Percentiles rank a stretch among this genome's conserved stretches.
Evolutionary conservation across 257 asterid genomes (phyloP).

Genomic region (Mitragyna speciosa): DNA sequence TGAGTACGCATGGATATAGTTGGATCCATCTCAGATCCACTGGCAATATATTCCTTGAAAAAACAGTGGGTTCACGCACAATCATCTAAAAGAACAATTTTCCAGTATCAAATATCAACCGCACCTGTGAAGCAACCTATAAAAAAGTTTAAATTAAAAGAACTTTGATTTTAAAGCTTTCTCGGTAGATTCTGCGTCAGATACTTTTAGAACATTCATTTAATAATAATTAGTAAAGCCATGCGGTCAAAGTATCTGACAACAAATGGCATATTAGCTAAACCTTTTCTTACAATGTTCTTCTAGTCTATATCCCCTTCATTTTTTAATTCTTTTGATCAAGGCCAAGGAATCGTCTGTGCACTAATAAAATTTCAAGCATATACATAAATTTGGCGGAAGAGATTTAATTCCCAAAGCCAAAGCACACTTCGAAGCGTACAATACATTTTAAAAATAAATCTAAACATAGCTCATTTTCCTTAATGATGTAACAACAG

Average conservation of each 20-base stretch:
- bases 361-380: background rate
- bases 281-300: background rate
- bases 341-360: background rate
- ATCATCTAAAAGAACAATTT: constrained; percentile 1
- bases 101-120: background rate
- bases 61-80: constrained; percentile 6
- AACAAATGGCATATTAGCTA: background rate
- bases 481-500: too few species aligned
- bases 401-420: too few species aligned
- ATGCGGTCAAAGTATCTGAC: constrained; percentile 5
- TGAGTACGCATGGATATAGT: background rate
- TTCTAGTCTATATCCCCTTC: background rate
- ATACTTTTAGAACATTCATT: background rate
- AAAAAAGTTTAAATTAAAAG: background rate
- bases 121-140: background rate
- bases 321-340: background rate
- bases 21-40: constrained; percentile 14
- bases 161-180: background rate
- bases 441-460: background rate
- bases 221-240: background rate
- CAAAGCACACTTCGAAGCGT: too few species aligned
- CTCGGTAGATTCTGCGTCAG: background rate
- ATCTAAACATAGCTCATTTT: background rate
- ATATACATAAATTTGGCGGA: background rate
- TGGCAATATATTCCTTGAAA: background rate